Evolutionary conservation across 352 stramenopile species (phyloP).

Genomic region (Aphanomyces cochlioides): DNA sequence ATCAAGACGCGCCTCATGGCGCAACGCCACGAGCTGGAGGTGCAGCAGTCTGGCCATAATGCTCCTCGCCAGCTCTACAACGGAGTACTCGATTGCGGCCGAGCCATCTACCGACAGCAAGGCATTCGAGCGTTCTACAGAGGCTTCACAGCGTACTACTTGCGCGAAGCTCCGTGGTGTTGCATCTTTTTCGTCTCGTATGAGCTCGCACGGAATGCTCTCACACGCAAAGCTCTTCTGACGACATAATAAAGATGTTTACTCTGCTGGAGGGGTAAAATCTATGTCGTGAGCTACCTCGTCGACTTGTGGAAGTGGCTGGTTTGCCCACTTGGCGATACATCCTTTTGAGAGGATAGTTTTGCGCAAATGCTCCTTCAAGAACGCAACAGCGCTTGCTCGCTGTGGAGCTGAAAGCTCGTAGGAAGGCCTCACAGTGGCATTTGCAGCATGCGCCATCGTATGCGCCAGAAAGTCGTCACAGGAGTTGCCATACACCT

Average conservation of each 20-base stretch:
- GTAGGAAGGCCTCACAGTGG: conserved; percentile 16
- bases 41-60: conserved; percentile 22
- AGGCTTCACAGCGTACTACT: conserved; percentile 84
- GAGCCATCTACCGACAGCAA: conserved; percentile 65
- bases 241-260: not conserved
- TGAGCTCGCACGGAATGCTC: conserved; percentile 60
- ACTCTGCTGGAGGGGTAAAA: too few species aligned
- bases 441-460: conserved; percentile 45
- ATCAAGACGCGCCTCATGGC: conserved; percentile 84
- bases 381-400: not conserved
- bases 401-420: not conserved
- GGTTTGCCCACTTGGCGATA: conserved; percentile 18
- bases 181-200: conserved; percentile 86
- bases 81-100: conserved; percentile 67
- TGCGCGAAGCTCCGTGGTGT: conserved; percentile 83
- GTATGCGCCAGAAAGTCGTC: conserved; percentile 59
- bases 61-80: conserved; percentile 36
- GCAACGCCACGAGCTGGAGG: conserved; percentile 52
- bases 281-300: too few species aligned
- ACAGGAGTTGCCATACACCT: conserved; percentile 56
- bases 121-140: conserved; percentile 74
- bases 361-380: conserved; percentile 13
- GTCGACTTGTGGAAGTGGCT: not conserved
- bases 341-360: conserved; percentile 21
- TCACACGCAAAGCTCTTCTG: conserved; percentile 24